Evolutionary conservation across 225 moss, liverwort and hornwort genomes (phyloP).

Genomic region (Ulota crispa): DNA sequence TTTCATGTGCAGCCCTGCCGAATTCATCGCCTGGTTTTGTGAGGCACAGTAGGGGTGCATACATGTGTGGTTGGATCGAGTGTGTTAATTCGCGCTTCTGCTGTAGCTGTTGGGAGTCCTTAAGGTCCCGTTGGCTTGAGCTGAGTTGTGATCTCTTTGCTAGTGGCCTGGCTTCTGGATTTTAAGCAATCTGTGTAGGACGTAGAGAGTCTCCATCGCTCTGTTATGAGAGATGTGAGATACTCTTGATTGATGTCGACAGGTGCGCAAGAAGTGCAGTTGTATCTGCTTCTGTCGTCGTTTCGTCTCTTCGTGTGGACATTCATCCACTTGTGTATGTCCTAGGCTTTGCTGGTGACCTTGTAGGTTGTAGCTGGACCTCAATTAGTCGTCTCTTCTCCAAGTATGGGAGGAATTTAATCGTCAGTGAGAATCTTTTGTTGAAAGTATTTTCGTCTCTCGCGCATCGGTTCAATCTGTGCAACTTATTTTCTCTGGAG

Average conservation of each 20-base stretch:
- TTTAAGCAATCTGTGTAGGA: not conserved
- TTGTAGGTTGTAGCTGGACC: not conserved
- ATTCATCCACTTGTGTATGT: slow-evolving; percentile 41
- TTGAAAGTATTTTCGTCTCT: not conserved
- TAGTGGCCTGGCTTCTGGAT: not conserved
- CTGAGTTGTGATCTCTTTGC: not conserved
- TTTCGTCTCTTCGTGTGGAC: slow-evolving; percentile 67
- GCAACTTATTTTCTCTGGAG: not conserved
- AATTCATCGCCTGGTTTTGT: slow-evolving; percentile 16
- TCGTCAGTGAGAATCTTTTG: not conserved
- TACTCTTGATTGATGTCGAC: slow-evolving; percentile 60
- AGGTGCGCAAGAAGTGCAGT: slow-evolving; percentile 53
- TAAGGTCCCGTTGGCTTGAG: not conserved
- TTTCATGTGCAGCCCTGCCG: not conserved
- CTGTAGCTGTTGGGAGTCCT: not conserved
- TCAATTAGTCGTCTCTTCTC: not conserved
- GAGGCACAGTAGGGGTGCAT: not conserved
- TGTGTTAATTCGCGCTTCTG: not conserved
- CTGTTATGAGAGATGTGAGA: slow-evolving; percentile 24
- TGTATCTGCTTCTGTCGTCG: slow-evolving; percentile 56
- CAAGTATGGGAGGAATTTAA: not conserved
- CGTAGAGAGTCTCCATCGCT: not conserved
- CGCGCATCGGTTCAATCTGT: not conserved
- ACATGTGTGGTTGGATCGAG: not conserved
- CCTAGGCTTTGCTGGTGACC: not conserved